Evolutionary conservation across 208 protist species (phyloP).

Genomic region (Vickermania spadyakhi): DNA sequence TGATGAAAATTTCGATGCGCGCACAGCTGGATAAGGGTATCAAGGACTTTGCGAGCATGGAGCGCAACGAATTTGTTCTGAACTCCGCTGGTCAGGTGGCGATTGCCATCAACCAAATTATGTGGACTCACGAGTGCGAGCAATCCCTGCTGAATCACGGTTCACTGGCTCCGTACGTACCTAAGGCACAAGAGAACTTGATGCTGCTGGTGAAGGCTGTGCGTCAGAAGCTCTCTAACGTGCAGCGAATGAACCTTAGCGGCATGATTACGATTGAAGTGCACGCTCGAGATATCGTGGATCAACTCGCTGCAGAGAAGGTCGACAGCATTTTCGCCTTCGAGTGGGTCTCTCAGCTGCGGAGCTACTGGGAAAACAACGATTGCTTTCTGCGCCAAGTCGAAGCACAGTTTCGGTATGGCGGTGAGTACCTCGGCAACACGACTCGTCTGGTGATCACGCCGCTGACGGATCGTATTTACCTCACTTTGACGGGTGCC

Average conservation of each 20-base stretch:
- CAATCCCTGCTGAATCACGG: slow-evolving; percentile 65
- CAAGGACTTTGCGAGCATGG: slow-evolving; percentile 59
- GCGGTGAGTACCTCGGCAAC: slow-evolving; percentile 96
- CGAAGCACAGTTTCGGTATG: slow-evolving; percentile 91
- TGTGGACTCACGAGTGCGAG: slow-evolving; percentile 93
- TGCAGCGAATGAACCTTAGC: slow-evolving; percentile 91
- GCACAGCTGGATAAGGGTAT: slow-evolving; percentile 78
- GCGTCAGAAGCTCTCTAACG: slow-evolving; percentile 70
- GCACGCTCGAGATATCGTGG: slow-evolving; percentile 93
- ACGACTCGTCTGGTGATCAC: slow-evolving; percentile 95
- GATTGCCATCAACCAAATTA: slow-evolving; percentile 89
- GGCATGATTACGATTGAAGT: slow-evolving; percentile 96
- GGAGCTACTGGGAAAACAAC: slow-evolving; percentile 95
- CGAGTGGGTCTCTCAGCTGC: slow-evolving; percentile 95
- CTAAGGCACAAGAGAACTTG: slow-evolving; percentile 75
- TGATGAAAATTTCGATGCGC: slow-evolving; percentile 92
- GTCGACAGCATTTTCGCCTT: slow-evolving; percentile 87
- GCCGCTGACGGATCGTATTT: slow-evolving; percentile 95
- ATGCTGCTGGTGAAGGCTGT: slow-evolving; percentile 88
- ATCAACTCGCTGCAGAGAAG: slow-evolving; percentile 75
- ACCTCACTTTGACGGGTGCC: slow-evolving; percentile 93
- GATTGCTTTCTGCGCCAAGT: slow-evolving; percentile 89
- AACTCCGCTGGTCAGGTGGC: slow-evolving; percentile 84
- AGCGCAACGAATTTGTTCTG: slow-evolving; percentile 72
- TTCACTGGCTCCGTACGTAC: slow-evolving; percentile 75